A percentile compares a stretch with the other conserved stretches of the same genome.
Evolutionary conservation across 1,284 basidiomycete species (phyloP).

Genomic region (Vanrija humicola): DNA sequence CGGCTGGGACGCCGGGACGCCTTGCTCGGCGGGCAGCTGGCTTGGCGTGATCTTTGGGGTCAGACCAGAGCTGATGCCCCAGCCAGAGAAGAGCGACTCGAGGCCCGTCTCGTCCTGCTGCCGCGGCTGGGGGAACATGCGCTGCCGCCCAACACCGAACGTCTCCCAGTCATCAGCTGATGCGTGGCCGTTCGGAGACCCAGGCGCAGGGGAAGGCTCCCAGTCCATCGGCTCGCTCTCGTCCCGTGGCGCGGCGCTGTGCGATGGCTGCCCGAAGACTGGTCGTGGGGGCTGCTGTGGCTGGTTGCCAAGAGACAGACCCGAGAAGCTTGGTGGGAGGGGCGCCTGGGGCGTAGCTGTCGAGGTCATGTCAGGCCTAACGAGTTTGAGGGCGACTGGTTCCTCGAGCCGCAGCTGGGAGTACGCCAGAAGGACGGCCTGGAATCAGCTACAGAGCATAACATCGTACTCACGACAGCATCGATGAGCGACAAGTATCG

Average conservation of each 20-base stretch:
- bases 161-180: slow-evolving; percentile 30
- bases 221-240: slow-evolving; percentile 40
- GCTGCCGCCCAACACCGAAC: slow-evolving; percentile 36
- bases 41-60: background rate
- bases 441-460: background rate
- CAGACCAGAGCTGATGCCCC: slow-evolving; percentile 26
- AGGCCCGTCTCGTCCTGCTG: slow-evolving; percentile 38
- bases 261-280: slow-evolving; percentile 35
- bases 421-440: slow-evolving; percentile 1
- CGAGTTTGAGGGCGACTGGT: slow-evolving; percentile 24
- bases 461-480: background rate
- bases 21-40: background rate
- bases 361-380: slow-evolving; percentile 19
- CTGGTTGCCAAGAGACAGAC: slow-evolving; percentile 6
- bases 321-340: slow-evolving; percentile 1
- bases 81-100: slow-evolving; percentile 36
- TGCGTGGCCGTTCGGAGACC: background rate
- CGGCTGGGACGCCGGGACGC: background rate
- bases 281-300: slow-evolving; percentile 16
- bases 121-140: slow-evolving; percentile 29
- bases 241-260: background rate
- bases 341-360: background rate
- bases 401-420: slow-evolving; percentile 17
- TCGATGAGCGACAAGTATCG: background rate
- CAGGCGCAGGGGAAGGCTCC: slow-evolving; percentile 29